Percentiles rank a stretch among this genome's conserved stretches.
These are phyloP conservation scores for Lentinula aciculospora DNA, from an alignment of 768 basidiomycete genomes.

Conservation along the genomic window DNA sequence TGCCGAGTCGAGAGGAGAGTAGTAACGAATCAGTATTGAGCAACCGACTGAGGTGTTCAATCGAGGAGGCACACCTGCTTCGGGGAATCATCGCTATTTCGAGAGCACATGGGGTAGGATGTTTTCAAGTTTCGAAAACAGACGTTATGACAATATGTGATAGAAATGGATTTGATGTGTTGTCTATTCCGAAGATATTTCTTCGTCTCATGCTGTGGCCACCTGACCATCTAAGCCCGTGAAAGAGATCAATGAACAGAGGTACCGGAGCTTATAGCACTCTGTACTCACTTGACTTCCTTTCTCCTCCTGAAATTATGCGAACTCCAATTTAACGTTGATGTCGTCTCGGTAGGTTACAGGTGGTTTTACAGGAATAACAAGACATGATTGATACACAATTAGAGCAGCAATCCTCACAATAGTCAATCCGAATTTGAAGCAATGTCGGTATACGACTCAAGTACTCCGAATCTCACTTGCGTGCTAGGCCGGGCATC, in stretches of 20 bases:
- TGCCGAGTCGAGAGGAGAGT: background rate
- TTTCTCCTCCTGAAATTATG: too few species aligned
- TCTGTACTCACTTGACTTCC: background rate
- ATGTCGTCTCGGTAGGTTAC: background rate
- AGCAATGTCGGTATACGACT: too few species aligned
- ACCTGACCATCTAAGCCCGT: background rate
- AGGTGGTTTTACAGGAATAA: too few species aligned
- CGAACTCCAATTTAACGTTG: too few species aligned
- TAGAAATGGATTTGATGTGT: background rate
- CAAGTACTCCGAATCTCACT: too few species aligned
- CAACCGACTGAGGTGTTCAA: too few species aligned
- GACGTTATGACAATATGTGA: background rate
- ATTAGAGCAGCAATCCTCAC: too few species aligned
- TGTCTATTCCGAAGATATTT: background rate
- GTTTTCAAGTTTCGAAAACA: background rate
- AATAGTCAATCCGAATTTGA: too few species aligned
- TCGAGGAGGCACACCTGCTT: background rate
- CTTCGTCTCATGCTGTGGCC: background rate
- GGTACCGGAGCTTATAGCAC: background rate
- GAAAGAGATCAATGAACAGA: background rate
- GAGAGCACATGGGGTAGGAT: background rate
- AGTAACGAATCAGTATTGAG: too few species aligned
- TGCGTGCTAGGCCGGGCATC: too few species aligned
- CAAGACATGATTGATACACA: background rate
- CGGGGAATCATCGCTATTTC: background rate